phyloP scores from a whole-genome alignment of 352 stramenopile species.

The Phytophthora tubulina region DNA sequence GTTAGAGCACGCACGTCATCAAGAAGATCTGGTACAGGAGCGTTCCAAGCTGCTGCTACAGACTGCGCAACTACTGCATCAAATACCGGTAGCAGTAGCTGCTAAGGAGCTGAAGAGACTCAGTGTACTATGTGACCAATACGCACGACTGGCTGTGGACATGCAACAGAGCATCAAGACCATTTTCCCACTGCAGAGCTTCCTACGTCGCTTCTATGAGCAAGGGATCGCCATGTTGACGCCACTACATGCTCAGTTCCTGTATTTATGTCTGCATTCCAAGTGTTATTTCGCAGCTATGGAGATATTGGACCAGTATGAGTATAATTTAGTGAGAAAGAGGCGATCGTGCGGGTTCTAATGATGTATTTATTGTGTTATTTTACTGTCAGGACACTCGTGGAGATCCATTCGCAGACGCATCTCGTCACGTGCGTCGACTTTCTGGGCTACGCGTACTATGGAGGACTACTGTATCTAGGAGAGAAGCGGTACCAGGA shows the following conservation, averaged over 20 bases:
- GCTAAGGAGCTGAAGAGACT: slow-evolving; percentile 72
- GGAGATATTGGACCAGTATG: slow-evolving; percentile 76
- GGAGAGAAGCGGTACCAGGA: slow-evolving; percentile 84
- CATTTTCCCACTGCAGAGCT: slow-evolving; percentile 75
- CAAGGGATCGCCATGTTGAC: slow-evolving; percentile 68
- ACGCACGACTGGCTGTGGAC: slow-evolving; percentile 56
- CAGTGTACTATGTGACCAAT: slow-evolving; percentile 62
- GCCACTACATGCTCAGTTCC: slow-evolving; percentile 73
- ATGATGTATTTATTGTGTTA: slow-evolving; percentile 21
- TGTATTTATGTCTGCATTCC: slow-evolving; percentile 83
- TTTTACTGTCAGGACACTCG: slow-evolving; percentile 55
- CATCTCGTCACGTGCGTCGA: slow-evolving; percentile 67
- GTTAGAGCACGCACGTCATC: slow-evolving; percentile 49
- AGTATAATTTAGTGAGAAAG: slow-evolving; percentile 1
- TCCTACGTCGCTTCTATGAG: slow-evolving; percentile 70
- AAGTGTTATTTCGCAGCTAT: slow-evolving; percentile 83
- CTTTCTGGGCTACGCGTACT: slow-evolving; percentile 88
- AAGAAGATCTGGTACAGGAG: slow-evolving; percentile 31
- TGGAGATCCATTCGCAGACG: slow-evolving; percentile 75
- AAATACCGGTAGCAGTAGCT: slow-evolving; percentile 57
- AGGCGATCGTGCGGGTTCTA: not conserved
- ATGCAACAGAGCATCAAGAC: slow-evolving; percentile 67
- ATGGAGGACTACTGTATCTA: slow-evolving; percentile 77
- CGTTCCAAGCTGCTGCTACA: slow-evolving; percentile 51
- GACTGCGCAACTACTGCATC: slow-evolving; percentile 60